A percentile compares a stretch with the other conserved stretches of the same genome.
Conservation (phyloP, 345 rosid species). For the Bretschneidera sinensis region DNA sequence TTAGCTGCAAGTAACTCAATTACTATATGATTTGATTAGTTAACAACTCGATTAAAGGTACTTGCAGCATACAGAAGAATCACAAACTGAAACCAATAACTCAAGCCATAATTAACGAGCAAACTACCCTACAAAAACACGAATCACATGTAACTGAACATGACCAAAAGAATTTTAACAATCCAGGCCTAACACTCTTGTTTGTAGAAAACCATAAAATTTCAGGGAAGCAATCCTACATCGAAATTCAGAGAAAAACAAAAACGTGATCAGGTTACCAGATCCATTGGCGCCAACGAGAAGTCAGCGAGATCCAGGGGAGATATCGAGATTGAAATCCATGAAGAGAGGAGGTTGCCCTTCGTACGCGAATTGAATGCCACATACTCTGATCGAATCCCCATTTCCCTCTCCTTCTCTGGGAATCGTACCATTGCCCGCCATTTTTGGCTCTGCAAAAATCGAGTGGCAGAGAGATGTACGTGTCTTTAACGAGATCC, state of each 20-base stretch:
- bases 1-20: background rate
- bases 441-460: slow-evolving; percentile 27
- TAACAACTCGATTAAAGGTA: background rate
- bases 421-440: slow-evolving; percentile 14
- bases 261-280: slow-evolving; percentile 34
- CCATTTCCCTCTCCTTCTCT: slow-evolving; percentile 18
- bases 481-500: background rate
- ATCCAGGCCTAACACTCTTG: background rate
- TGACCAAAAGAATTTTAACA: background rate
- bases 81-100: background rate
- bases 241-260: background rate
- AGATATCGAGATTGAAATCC: slow-evolving; percentile 55
- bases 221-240: background rate
- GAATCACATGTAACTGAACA: background rate
- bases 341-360: slow-evolving; percentile 56
- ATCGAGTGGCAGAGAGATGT: slow-evolving; percentile 2
- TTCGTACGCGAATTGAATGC: slow-evolving; percentile 79
- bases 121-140: too few species aligned
- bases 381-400: slow-evolving; percentile 49
- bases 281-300: slow-evolving; percentile 95
- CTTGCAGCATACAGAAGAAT: background rate
- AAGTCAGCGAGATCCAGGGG: slow-evolving; percentile 85
- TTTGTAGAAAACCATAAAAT: background rate
- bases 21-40: too few species aligned
- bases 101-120: too few species aligned